Evolutionary conservation across 176 grass and related monocot genomes (phyloP), one percentile per base, ranked within the genome.

Genomic region (Avena eriantha): DNA sequence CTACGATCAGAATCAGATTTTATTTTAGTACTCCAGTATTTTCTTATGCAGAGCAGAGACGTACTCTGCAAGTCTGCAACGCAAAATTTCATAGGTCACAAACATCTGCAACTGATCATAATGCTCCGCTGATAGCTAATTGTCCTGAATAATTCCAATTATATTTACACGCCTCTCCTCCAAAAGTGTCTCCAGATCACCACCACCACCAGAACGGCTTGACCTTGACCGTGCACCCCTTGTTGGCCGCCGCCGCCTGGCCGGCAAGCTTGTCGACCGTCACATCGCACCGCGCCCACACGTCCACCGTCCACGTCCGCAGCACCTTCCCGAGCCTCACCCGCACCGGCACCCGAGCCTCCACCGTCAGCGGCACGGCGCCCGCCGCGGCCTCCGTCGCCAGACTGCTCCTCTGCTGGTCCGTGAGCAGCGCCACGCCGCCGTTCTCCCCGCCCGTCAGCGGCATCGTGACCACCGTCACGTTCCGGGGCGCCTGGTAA

Each of bases 271-370:
- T 85, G 70, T 98, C 92, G 13, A 96, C 96, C 19, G 70, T 61
- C 13, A 98, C 69, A 3, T 94, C 87, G 74, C 96, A 98, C 5
- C 79, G 26, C 33, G 93, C 92, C 88, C 80, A 93, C 36, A 90
- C 92, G n/a, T 82, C 71, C 29, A 98, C 76, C 50, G 87, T 89
- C 96, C 93, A 98, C 8, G 92, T 89, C 71, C 85, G 88, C 2
- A 98, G 26, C 73, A 83, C 84, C 61, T 80, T 73, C 5, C 93
- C 88, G 23, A 94, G 82, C 36, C 88, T 90, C 12, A 94, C 69
- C 23, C 87, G 74, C 13, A 96, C 90, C 1, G 87, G 90, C 13
- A 94, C 83, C 47, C 19, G 22, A 0, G 72, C 76, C 54, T 93
- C 81, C 57, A 96, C 58, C 51, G 41, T 69, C 58, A 96, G 49